These are phyloP conservation scores for Puccinia sorghi DNA, from an alignment of 1,284 basidiomycete genomes.

Conservation along the genomic window DNA sequence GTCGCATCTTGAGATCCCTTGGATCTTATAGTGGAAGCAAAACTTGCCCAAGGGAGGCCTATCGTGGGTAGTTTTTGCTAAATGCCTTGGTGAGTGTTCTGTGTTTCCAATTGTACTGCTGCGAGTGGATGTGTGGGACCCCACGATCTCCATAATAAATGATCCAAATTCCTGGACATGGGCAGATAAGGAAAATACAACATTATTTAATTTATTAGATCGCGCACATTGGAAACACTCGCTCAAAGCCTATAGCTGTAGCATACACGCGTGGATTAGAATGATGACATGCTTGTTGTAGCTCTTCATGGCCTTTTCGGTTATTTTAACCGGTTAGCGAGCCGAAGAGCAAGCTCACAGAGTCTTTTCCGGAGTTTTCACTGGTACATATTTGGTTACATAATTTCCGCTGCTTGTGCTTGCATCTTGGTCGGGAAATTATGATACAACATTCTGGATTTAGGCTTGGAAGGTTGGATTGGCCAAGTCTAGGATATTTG, in stretches of 20 bases:
- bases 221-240: neutral
- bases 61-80: too few relatives aligned
- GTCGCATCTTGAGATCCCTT: too few relatives aligned
- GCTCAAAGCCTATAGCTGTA: neutral
- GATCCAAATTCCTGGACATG: neutral
- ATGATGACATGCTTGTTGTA: neutral
- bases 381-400: too few relatives aligned
- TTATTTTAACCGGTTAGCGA: conserved; percentile 19
- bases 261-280: neutral
- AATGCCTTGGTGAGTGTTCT: too few relatives aligned
- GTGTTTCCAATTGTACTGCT: too few relatives aligned
- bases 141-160: neutral
- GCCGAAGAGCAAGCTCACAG: conserved; percentile 6
- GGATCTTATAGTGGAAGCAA: too few relatives aligned
- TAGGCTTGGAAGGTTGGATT: neutral
- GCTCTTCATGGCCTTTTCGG: conserved; percentile 4
- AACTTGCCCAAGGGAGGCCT: too few relatives aligned
- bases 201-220: too few relatives aligned
- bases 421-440: conserved; percentile 22
- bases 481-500: conserved; percentile 20
- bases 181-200: neutral
- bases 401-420: neutral
- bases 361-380: conserved; percentile 21
- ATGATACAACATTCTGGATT: conserved; percentile 11
- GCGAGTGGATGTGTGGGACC: too few relatives aligned